Conservation (phyloP, 2,329 filamentous ascomycete genomes). For the Dryadomyces quercivorus region DNA sequence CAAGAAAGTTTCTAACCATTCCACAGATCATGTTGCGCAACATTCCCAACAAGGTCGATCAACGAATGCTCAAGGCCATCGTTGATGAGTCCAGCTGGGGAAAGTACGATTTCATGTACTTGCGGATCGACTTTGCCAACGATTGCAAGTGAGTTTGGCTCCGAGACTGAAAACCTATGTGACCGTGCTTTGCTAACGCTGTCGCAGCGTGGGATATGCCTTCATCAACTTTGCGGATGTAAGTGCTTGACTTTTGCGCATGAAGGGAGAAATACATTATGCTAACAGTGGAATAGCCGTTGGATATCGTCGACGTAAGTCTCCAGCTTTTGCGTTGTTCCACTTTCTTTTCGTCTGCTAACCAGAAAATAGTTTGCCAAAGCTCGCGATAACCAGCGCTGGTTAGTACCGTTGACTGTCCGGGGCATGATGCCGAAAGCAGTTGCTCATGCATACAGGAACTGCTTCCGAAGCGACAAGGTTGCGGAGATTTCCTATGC, state of each 20-base stretch:
- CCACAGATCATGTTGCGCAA: conserved; percentile 82
- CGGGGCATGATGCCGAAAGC: background rate
- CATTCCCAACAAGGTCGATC: conserved; percentile 81
- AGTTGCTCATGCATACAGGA: conserved; percentile 35
- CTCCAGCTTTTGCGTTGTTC: background rate
- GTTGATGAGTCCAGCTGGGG: conserved; percentile 69
- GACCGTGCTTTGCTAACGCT: conserved; percentile 14
- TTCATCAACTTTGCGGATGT: conserved; percentile 91
- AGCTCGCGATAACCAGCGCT: conserved; percentile 57
- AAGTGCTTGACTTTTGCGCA: conserved; percentile 21
- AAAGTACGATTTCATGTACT: conserved; percentile 88
- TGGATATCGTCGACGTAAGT: conserved; percentile 59
- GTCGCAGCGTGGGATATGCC: conserved; percentile 78
- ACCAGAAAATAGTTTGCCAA: conserved; percentile 52
- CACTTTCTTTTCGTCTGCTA: background rate
- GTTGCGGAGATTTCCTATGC: conserved; percentile 87
- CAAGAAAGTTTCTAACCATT: background rate
- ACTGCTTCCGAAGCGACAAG: conserved; percentile 73
- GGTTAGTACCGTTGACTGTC: conserved; percentile 30
- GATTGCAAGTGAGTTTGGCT: conserved; percentile 58
- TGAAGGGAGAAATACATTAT: background rate
- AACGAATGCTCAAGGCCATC: conserved; percentile 63
- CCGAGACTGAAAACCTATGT: background rate
- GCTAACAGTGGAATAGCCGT: conserved; percentile 32
- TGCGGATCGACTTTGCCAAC: conserved; percentile 79